Conservation (phyloP, 768 basidiomycete genomes). For the Paxillus rubicundulus region DNA sequence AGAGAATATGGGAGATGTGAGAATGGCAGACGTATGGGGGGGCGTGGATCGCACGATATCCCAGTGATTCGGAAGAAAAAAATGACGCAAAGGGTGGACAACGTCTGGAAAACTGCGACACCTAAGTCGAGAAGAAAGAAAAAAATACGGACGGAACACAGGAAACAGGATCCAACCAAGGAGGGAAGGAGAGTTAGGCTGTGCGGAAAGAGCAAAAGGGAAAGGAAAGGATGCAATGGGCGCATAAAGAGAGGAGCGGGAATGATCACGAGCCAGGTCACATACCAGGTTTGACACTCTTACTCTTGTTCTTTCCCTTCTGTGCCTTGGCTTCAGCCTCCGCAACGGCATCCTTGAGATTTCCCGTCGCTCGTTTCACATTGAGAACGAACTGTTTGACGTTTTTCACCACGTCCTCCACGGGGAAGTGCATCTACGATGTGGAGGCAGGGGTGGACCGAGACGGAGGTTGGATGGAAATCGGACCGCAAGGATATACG, state of each 20-base stretch:
- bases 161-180: not conserved
- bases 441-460: not conserved
- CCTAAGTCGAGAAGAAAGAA: too few relatives aligned
- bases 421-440: slow-evolving; percentile 67
- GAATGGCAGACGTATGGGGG: not conserved
- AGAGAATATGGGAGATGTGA: slow-evolving; percentile 1
- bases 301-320: slow-evolving; percentile 33
- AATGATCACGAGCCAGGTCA: slow-evolving; percentile 2
- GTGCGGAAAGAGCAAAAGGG: not conserved
- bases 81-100: too few relatives aligned
- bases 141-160: too few relatives aligned
- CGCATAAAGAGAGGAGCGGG: not conserved
- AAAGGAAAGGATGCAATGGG: not conserved
- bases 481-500: slow-evolving; percentile 1
- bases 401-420: slow-evolving; percentile 77
- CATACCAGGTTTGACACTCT: slow-evolving; percentile 47
- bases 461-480: not conserved
- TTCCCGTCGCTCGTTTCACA: slow-evolving; percentile 74
- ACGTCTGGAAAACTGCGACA: too few relatives aligned
- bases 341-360: slow-evolving; percentile 49
- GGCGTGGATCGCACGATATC: not conserved
- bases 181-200: not conserved
- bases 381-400: slow-evolving; percentile 70
- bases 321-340: slow-evolving; percentile 40
- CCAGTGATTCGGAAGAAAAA: too few relatives aligned